These are phyloP conservation scores for Syncephalastrum monosporum DNA, from an alignment of 371 early-diverging fungal genomes.

Conservation along the genomic window DNA sequence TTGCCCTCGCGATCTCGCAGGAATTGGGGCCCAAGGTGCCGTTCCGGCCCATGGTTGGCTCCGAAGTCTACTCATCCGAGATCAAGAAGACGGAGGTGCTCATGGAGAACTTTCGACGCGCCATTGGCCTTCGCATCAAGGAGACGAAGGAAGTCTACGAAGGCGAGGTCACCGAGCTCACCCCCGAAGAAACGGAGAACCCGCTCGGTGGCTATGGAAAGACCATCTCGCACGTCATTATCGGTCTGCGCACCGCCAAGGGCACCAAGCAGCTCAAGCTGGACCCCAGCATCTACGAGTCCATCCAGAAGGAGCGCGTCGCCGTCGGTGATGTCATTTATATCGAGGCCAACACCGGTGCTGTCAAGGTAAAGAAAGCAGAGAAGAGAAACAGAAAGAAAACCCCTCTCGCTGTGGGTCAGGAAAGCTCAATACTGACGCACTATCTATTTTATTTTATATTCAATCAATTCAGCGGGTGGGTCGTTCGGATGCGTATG, in stretches of 20 bases:
- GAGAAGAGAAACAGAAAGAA: not conserved
- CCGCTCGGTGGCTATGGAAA: slow-evolving; percentile 92
- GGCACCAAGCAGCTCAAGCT: slow-evolving; percentile 97
- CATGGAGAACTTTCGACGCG: slow-evolving; percentile 98
- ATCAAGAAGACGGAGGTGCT: slow-evolving; percentile 98
- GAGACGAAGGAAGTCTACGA: slow-evolving; percentile 99
- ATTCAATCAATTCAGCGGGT: slow-evolving; percentile 61
- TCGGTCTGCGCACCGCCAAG: slow-evolving; percentile 98
- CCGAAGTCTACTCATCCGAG: slow-evolving; percentile 97
- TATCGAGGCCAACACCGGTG: slow-evolving; percentile 97
- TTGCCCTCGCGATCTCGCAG: slow-evolving; percentile 93
- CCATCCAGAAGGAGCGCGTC: slow-evolving; percentile 96
- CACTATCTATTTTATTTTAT: slow-evolving; percentile 4
- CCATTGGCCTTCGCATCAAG: slow-evolving; percentile 96
- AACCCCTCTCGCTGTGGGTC: not conserved
- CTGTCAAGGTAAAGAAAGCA: slow-evolving; percentile 76
- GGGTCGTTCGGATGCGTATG: slow-evolving; percentile 94
- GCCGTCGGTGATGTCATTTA: slow-evolving; percentile 97
- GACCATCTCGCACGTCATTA: slow-evolving; percentile 92
- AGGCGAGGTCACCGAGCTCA: slow-evolving; percentile 98
- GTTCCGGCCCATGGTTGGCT: slow-evolving; percentile 98
- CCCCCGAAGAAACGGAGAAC: slow-evolving; percentile 95
- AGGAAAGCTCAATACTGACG: not conserved
- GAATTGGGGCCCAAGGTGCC: slow-evolving; percentile 97
- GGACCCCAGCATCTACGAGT: slow-evolving; percentile 96